Percentiles rank a stretch among this genome's conserved stretches.
Conservation (phyloP, 2,329 filamentous ascomycete species). For the Fusarium guadeloupense region DNA sequence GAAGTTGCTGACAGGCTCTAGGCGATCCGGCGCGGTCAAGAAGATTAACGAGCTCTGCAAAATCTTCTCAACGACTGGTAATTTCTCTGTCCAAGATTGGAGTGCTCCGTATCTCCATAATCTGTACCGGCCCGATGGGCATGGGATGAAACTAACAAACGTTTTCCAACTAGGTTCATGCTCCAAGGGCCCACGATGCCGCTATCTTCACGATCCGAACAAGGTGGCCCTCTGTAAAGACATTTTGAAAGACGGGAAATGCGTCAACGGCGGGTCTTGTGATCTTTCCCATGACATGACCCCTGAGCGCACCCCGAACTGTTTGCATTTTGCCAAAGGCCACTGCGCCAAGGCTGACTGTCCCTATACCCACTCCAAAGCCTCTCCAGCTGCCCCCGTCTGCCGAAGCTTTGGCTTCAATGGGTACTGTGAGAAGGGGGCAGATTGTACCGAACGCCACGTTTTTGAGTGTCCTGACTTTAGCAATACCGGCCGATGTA, state of each 20-base stretch:
- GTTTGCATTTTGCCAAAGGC: constrained; percentile 88
- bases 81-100: constrained; percentile 56
- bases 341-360: constrained; percentile 89
- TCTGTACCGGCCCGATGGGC: constrained; percentile 50
- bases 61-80: constrained; percentile 75
- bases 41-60: constrained; percentile 81
- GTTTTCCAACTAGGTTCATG: constrained; percentile 74
- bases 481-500: constrained; percentile 88
- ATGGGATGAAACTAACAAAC: constrained; percentile 56
- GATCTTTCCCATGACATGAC: constrained; percentile 89
- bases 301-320: constrained; percentile 85
- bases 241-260: constrained; percentile 81
- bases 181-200: constrained; percentile 80
- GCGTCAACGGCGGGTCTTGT: constrained; percentile 80
- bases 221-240: constrained; percentile 93
- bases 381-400: constrained; percentile 79
- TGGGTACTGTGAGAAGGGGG: constrained; percentile 89
- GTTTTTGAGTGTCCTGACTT: constrained; percentile 95
- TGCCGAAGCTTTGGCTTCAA: constrained; percentile 86
- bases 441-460: constrained; percentile 81
- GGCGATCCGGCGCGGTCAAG: constrained; percentile 64
- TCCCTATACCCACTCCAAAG: constrained; percentile 84
- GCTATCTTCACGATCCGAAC: constrained; percentile 81
- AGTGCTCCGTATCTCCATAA: constrained; percentile 31
- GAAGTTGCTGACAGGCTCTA: constrained; percentile 54